A percentile compares a stretch with the other conserved stretches of the same genome.
Evolutionary conservation across 768 basidiomycete species (phyloP).

Genomic region (Agrocybe pediades): DNA sequence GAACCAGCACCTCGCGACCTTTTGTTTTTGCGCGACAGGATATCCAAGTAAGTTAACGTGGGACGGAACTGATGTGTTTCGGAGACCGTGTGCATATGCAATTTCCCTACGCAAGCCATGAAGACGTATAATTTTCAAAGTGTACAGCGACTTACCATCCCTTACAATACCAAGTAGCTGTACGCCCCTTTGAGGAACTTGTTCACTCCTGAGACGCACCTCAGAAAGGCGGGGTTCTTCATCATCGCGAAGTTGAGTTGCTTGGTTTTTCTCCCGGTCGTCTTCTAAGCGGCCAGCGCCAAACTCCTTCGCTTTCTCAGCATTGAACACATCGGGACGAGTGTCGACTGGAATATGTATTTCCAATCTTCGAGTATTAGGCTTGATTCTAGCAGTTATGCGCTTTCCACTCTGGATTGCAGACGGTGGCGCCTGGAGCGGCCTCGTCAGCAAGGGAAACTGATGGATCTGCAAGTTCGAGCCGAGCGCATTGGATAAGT

Average conservation of each 20-base stretch:
- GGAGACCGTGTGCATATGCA: conserved; percentile 78
- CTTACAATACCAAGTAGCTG: conserved; percentile 80
- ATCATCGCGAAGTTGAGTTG: conserved; percentile 43
- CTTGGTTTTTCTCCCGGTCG: conserved; percentile 78
- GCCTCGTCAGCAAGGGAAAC: conserved; percentile 74
- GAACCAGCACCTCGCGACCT: conserved; percentile 49
- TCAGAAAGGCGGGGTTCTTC: conserved; percentile 68
- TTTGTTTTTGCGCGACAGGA: conserved; percentile 63
- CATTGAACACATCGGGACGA: conserved; percentile 79
- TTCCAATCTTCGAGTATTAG: conserved; percentile 62
- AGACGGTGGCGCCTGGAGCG: conserved; percentile 77
- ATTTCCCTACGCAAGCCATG: conserved; percentile 45
- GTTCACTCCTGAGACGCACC: conserved; percentile 73
- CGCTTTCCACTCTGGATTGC: conserved; percentile 73
- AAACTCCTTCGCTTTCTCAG: conserved; percentile 65
- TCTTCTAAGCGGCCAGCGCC: conserved; percentile 71
- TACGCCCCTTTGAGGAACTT: conserved; percentile 60
- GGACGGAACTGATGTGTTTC: conserved; percentile 85
- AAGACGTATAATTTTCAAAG: neutral
- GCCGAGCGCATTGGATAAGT: conserved; percentile 60
- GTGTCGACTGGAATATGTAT: conserved; percentile 83
- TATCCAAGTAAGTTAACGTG: conserved; percentile 79
- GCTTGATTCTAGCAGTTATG: conserved; percentile 74
- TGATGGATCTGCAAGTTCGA: conserved; percentile 79
- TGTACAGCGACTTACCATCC: conserved; percentile 49